These are phyloP conservation scores for Phaeotremella skinneri DNA, from an alignment of 768 basidiomycete species.

Conservation along the genomic window DNA sequence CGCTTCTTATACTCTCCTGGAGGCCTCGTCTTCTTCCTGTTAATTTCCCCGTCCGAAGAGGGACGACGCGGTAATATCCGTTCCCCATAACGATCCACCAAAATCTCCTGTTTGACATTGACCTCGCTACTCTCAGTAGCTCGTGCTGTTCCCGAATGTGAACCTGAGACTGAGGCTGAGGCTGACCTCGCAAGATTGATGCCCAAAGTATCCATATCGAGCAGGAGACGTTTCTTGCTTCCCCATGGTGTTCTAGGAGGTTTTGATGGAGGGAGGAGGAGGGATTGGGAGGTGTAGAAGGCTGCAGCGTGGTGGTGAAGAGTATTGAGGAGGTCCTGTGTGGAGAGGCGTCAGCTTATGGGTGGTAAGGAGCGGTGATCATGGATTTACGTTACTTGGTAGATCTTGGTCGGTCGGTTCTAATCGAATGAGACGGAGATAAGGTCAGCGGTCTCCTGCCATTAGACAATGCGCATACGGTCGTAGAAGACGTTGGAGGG, in stretches of 20 bases:
- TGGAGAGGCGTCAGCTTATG: too few species aligned
- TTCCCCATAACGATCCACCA: constrained; percentile 2
- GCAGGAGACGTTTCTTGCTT: constrained; percentile 16
- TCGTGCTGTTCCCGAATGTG: neutral
- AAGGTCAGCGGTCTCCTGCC: too few species aligned
- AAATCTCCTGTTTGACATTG: constrained; percentile 12
- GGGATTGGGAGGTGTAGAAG: constrained; percentile 17
- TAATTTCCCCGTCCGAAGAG: neutral
- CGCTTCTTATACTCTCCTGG: constrained; percentile 23
- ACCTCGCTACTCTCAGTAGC: constrained; percentile 22
- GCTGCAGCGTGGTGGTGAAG: constrained; percentile 12
- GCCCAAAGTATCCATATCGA: constrained; percentile 5
- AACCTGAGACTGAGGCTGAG: neutral
- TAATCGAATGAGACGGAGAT: too few species aligned
- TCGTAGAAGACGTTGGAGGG: neutral
- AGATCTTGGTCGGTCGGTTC: neutral
- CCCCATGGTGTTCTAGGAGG: constrained; percentile 15
- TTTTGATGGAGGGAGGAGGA: constrained; percentile 12
- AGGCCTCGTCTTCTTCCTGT: neutral
- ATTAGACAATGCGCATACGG: too few species aligned
- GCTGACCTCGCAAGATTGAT: neutral
- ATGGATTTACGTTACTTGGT: constrained; percentile 1
- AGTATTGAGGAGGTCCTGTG: constrained; percentile 20
- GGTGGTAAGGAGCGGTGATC: neutral
- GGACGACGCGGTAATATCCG: neutral